phyloP scores from a whole-genome alignment of 108 stramenopile genomes.

The Skeletonema potamos region DNA sequence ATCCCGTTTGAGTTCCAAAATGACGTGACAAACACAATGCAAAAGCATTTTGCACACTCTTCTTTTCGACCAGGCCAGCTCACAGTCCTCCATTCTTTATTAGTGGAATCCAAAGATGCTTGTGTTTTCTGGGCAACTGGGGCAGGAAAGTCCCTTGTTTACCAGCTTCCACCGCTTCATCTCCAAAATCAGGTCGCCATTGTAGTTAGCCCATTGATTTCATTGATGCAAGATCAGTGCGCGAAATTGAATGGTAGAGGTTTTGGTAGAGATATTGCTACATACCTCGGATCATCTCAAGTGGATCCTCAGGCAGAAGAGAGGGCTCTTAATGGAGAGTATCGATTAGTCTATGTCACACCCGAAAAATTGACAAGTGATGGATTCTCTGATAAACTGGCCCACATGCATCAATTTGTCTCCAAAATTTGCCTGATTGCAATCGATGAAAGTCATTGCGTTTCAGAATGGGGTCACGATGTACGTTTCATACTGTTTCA shows the following conservation, averaged over 20 bases:
- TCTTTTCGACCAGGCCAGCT: constrained; percentile 50
- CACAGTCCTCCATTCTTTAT: constrained; percentile 17
- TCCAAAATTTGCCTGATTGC: constrained; percentile 71
- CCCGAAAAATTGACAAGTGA: constrained; percentile 81
- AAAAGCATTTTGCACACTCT: constrained; percentile 40
- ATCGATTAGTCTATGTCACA: constrained; percentile 85
- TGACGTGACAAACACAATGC: constrained; percentile 26
- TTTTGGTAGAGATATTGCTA: constrained; percentile 30
- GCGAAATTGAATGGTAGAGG: constrained; percentile 65
- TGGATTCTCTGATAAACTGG: constrained; percentile 56
- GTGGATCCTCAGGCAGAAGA: constrained; percentile 51
- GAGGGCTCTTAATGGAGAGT: constrained; percentile 59
- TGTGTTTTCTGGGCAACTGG: constrained; percentile 96
- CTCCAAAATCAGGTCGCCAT: constrained; percentile 45
- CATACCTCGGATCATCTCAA: constrained; percentile 71
- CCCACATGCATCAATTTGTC: constrained; percentile 28
- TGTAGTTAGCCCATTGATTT: constrained; percentile 74
- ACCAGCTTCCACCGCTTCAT: constrained; percentile 88
- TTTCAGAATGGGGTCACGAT: constrained; percentile 89
- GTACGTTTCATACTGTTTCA: too few species aligned
- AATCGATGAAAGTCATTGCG: constrained; percentile 95
- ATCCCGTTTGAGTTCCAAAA: constrained; percentile 6
- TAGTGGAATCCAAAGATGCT: constrained; percentile 22
- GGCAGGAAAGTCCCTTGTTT: constrained; percentile 87
- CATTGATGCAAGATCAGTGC: constrained; percentile 93